Percentiles rank a stretch among this genome's conserved stretches.
Evolutionary conservation across 257 asterid species (phyloP).

Genomic region (Linaria vulgaris): DNA sequence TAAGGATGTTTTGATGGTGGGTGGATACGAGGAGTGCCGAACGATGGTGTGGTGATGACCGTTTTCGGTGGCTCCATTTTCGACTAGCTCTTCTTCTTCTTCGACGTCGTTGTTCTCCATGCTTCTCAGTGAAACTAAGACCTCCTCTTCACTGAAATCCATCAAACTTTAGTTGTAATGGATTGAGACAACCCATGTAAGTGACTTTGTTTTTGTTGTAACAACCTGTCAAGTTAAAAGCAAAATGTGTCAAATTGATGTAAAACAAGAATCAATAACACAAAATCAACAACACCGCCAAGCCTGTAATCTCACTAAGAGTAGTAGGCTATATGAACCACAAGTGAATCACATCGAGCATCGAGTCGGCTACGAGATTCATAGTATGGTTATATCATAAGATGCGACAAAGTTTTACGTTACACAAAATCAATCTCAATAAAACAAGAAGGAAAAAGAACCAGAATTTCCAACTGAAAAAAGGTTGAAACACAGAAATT

Average conservation of each 20-base stretch:
- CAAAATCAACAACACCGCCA: no score
- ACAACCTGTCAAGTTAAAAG: conserved; percentile 34
- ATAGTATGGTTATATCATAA: no score
- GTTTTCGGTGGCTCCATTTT: conserved; percentile 39
- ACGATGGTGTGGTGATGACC: conserved; percentile 34
- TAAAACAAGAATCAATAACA: no score
- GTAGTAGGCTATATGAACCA: no score
- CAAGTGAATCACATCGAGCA: no score
- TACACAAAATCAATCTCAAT: no score
- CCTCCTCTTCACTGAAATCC: conserved; percentile 40
- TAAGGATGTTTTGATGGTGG: conserved; percentile 33
- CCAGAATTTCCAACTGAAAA: conserved; percentile 6
- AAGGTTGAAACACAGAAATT: conserved; percentile 2
- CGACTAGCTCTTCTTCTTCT: conserved; percentile 27
- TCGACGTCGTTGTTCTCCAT: conserved; percentile 34
- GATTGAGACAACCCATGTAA: conserved; percentile 17
- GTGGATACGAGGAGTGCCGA: conserved; percentile 34
- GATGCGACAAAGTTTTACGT: no score
- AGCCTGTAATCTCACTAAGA: no score
- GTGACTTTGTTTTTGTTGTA: conserved; percentile 22
- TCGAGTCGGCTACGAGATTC: no score
- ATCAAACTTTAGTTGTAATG: conserved; percentile 24
- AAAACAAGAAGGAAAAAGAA: neutral
- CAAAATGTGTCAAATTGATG: no score
- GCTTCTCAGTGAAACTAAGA: conserved; percentile 30